A percentile compares a stretch with the other conserved stretches of the same genome.
phyloP scores from a whole-genome alignment of 148 eudicot genomes.

The Rhododendron williamsianum region DNA sequence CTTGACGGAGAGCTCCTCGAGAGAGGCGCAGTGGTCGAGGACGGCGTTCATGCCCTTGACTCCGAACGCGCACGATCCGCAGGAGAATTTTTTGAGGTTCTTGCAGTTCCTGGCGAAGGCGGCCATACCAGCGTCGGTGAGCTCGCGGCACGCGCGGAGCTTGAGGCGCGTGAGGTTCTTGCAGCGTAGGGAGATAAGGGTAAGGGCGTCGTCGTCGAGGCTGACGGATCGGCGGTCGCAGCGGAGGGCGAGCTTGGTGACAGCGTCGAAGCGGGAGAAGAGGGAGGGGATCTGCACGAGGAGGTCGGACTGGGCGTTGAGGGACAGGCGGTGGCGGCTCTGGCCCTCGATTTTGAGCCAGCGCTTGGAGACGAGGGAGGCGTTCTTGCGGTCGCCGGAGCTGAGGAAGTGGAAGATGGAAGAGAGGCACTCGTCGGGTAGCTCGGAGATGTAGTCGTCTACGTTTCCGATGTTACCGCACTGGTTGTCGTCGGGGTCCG shows the following conservation, averaged over 20 bases:
- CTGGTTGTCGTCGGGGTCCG: not conserved
- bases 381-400: conserved; percentile 28
- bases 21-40: conserved; percentile 27
- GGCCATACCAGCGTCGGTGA: conserved; percentile 36
- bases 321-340: conserved; percentile 42
- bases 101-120: conserved; percentile 40
- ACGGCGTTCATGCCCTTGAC: conserved; percentile 42
- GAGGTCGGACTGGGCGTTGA: conserved; percentile 33
- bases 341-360: conserved; percentile 47
- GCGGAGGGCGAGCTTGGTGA: conserved; percentile 50
- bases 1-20: conserved; percentile 47
- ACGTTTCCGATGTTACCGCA: not conserved
- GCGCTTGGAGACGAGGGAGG: conserved; percentile 40
- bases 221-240: conserved; percentile 40
- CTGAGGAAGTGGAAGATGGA: conserved; percentile 32
- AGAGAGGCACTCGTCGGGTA: conserved; percentile 54
- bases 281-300: conserved; percentile 16
- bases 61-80: conserved; percentile 49
- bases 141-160: conserved; percentile 42
- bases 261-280: conserved; percentile 48
- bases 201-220: conserved; percentile 33
- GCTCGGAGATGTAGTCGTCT: conserved; percentile 24
- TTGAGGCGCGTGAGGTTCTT: conserved; percentile 44
- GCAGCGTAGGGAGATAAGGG: conserved; percentile 40
- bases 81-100: conserved; percentile 35